phyloP scores from a whole-genome alignment of 257 asterid genomes.

The Capsicum chinense region DNA sequence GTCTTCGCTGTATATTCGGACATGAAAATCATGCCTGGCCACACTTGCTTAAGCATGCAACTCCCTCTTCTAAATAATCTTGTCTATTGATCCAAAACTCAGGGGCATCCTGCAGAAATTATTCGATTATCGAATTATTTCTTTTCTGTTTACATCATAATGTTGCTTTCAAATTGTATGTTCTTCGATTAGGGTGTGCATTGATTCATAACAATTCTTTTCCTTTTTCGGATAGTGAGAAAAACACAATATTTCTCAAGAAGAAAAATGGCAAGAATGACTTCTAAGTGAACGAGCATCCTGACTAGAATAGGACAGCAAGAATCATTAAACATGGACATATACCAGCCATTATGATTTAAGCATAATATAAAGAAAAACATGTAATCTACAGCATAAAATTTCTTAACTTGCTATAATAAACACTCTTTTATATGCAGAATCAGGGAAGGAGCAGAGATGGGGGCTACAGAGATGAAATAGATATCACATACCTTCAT shows the following conservation, averaged over 20 bases:
- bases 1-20: background rate
- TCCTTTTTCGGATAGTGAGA: background rate
- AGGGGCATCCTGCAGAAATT: conserved; percentile 84
- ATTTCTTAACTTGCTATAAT: background rate
- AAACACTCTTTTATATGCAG: background rate
- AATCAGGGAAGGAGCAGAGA: conserved; percentile 24
- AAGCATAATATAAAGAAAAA: background rate
- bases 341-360: background rate
- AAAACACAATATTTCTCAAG: background rate
- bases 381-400: background rate
- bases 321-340: background rate
- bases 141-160: background rate
- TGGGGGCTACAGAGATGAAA: conserved; percentile 29
- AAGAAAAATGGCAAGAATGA: background rate
- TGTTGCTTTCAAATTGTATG: conserved; percentile 13
- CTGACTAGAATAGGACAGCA: background rate
- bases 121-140: background rate
- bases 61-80: conserved; percentile 98
- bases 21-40: conserved; percentile 63
- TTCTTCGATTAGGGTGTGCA: background rate
- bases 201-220: conserved; percentile 2
- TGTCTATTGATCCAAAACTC: conserved; percentile 96
- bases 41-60: conserved; percentile 91
- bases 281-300: background rate
- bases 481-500: conserved; percentile 72